Percentiles rank a stretch among this genome's conserved stretches.
Conservation (phyloP, 306 rosid genomes). For the Prunus kanzakura region DNA sequence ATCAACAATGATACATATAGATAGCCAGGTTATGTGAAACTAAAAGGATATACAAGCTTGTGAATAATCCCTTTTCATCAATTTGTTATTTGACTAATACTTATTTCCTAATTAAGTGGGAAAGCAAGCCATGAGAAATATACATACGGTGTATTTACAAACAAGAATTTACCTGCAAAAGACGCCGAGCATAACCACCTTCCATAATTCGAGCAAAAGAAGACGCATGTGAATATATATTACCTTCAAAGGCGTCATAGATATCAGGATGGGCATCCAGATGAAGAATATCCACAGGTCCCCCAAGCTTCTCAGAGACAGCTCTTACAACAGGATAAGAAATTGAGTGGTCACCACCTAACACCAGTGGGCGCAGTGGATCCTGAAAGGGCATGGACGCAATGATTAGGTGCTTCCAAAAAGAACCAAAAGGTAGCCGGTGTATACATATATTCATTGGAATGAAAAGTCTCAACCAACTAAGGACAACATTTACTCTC, state of each 20-base stretch:
- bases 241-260: too few relatives aligned
- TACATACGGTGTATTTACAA: not conserved
- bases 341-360: conserved; percentile 98
- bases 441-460: not conserved
- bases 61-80: not conserved
- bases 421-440: not conserved
- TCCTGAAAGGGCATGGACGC: conserved; percentile 40
- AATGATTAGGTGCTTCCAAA: not conserved
- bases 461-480: not conserved
- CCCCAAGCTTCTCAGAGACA: not conserved
- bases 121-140: not conserved
- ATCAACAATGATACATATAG: not conserved
- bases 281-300: conserved; percentile 55
- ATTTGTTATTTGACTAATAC: not conserved
- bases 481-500: not conserved
- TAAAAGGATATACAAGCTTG: not conserved
- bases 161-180: conserved; percentile 29
- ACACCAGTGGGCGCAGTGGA: conserved; percentile 83
- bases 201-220: conserved; percentile 98
- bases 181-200: conserved; percentile 88
- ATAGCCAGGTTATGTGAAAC: not conserved
- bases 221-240: conserved; percentile 32
- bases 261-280: conserved; percentile 94
- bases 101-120: not conserved
- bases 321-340: conserved; percentile 42